Evolutionary conservation across 257 asterid genomes (phyloP), one percentile per base, ranked within the genome.

Genomic region (Echium plantagineum): DNA sequence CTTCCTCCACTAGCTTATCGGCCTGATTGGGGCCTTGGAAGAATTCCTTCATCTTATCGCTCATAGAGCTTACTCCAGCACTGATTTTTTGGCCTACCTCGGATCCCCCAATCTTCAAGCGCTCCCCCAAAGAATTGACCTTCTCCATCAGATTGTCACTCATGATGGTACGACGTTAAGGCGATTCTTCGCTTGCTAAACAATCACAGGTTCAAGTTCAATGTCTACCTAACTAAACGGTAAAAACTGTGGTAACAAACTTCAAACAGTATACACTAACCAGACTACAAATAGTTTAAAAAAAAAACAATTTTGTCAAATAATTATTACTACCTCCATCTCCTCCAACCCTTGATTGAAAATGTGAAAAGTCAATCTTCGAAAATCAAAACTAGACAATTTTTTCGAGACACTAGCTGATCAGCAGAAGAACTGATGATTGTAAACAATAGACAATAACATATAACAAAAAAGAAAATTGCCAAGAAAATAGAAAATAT

Each of bases 111-210:
- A 89, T 86, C 86, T 81, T 93, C 84, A 93, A 75, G 46, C 87
- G 85, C 85, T 93, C 99, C 13, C 99, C 94, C 3, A 93, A 62
- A 42, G 95, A 83, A 42, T 57, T 86, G 63, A 93, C 88, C 79
- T 89, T 93, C 7, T 93, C 99, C 99, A 86, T 89, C 96, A 93
- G 77, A 77, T 93, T 93, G 81, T 93, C 99, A 58, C 94, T 81
- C 99, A 93, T 93, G 49, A 12, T 42, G 16, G 16, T 4, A 13
- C 4, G 49, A 10, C n/a, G 17, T 42, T 12, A 42, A 10, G 4
- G 5, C 49, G 3, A 42, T 42, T 0, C 4, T 13, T 42, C 16
- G 5, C 49, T 42, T 12, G 13, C 4, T 10, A 42, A 42, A 28
- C 12, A 42, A 42, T 10, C 49, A 3, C 12, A 10, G 17, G 49